Evolutionary conservation across 164 flowering plant genomes (phyloP), one percentile per base, ranked within the genome.

Genomic region (Nelumbo lutea): DNA sequence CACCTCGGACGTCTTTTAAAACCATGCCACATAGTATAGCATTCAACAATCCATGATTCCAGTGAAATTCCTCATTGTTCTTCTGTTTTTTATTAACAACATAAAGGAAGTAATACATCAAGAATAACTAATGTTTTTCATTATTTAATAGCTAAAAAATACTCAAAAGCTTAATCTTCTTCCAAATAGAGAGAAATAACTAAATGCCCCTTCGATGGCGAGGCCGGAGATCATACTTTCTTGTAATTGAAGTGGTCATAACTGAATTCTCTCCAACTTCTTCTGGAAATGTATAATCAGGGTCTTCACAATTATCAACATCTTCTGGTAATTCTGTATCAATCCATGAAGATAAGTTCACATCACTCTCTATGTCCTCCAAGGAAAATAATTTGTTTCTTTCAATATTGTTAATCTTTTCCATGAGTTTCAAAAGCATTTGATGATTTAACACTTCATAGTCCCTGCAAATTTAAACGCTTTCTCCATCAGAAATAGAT

Each of bases 361-460:
- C 59, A 8, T 85, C 87, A 43, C 75, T 72, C 13, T 27, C 27
- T 27, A 27, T 27, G 27, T 80, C 75, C 27, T 27, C 27, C 55
- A 62, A 68, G 46, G 75, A 73, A 70, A 74, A 10, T 61, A 40
- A n/a, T 43, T 79, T 73, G 59, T 70, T 70, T 63, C 56, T 72
- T 68, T 85, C 77, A 67, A 88, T 83, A 52, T 72, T 67, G 48
- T 82, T 77, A 13, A 90, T 74, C 73, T 88, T 90, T 70, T 86
- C 89, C 7, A 77, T 70, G 10, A 89, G 65, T 13, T 74, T 72
- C 63, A 72, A 42, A 9, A 89, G 69, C 84, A 89, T 80, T 38
- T 79, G 70, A 74, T 93, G 83, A 68, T 88, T 90, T 76, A 89
- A 58, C 51, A 82, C 67, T 65, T 89, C 93, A 79, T 88, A 86